These are phyloP conservation scores for Lentinula guzmanii DNA, from an alignment of 768 basidiomycete species.

Conservation along the genomic window DNA sequence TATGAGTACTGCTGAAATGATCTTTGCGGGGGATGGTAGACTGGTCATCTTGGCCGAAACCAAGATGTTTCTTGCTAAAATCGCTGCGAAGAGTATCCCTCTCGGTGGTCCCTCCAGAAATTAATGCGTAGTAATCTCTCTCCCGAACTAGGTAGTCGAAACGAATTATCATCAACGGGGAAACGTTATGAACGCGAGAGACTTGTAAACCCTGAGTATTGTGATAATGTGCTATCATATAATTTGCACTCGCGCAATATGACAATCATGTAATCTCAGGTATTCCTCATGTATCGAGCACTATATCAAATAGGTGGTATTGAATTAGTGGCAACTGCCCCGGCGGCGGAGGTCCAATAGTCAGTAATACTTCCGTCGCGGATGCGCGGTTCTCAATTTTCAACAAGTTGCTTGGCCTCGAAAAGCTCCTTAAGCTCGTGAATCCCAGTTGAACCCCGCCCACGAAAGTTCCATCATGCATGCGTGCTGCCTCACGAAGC, in stretches of 20 bases:
- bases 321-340: not conserved
- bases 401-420: not conserved
- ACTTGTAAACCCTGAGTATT: too few species aligned
- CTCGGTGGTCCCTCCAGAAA: constrained; percentile 1
- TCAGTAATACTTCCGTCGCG: not conserved
- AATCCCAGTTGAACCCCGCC: not conserved
- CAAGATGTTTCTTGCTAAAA: constrained; percentile 39
- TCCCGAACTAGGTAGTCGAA: too few species aligned
- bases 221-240: too few species aligned
- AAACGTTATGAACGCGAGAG: too few species aligned
- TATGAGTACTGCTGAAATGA: constrained; percentile 36
- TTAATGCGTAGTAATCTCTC: not conserved
- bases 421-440: not conserved
- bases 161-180: too few species aligned
- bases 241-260: too few species aligned
- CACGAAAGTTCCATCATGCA: not conserved
- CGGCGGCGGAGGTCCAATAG: not conserved
- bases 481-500: not conserved
- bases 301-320: not conserved
- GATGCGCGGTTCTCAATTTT: not conserved
- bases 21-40: constrained; percentile 35
- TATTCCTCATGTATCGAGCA: too few species aligned
- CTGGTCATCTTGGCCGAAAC: constrained; percentile 43
- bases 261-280: too few species aligned
- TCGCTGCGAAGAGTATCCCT: constrained; percentile 27